Evolutionary conservation across 306 rosid species (phyloP), one percentile per base, ranked within the genome.

Genomic region (Prunus mume): DNA sequence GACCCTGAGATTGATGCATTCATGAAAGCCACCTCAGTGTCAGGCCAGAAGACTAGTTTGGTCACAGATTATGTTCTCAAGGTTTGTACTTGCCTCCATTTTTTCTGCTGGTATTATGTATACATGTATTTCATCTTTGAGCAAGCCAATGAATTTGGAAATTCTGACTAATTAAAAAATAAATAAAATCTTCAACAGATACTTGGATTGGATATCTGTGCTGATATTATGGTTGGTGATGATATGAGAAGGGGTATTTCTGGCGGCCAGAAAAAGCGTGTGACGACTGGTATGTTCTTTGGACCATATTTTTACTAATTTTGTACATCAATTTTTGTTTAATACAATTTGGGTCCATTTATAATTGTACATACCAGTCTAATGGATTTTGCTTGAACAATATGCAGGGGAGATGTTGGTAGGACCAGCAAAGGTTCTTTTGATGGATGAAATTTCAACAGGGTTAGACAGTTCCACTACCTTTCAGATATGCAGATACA

Each of bases 391-490:
- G 12, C 9, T 60, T 45, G 68, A 67, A 79, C 46, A 75, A 32
- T 46, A 22, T 83, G 82, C 68, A 91, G 98, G 98, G 41, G 98
- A 93, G 77, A 93, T 93, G 97, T 69, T 93, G 78, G 97, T 83
- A 27, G 98, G 98, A 57, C 97, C 98, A 3, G 97, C 91, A 54
- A 90, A 90, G 76, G 97, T 87, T 34, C 80, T 91, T 1, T 76
- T 93, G 60, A 91, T 93, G 98, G 97, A 91, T 78, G 97, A 93
- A 76, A 91, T 93, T 62, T 93, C 98, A 61, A 93, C 98, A 9
- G 98, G 98, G 2, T 80, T 93, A 66, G 98, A 93, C 75, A 93
- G 98, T 77, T 90, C 98, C 47, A 90, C 98, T 52, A 91, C 98
- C 3, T 93, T 90, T 64, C 97, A 93, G 69, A 93, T 91, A 34